Conservation (phyloP, 164 flowering plant genomes). For the Taxillus chinensis region DNA sequence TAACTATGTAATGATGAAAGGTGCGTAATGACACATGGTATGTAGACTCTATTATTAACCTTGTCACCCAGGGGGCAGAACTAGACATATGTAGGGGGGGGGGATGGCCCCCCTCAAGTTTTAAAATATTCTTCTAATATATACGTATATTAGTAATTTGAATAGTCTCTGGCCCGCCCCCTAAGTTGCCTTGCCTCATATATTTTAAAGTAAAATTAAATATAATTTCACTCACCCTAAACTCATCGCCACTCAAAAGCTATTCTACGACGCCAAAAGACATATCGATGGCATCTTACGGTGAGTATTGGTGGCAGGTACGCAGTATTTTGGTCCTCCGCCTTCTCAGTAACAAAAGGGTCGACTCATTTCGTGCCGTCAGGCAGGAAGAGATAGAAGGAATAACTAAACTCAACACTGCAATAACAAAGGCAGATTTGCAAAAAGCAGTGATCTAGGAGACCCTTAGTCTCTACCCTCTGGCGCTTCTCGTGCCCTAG, state of each 20-base stretch:
- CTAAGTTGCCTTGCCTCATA: too few species aligned
- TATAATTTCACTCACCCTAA: conserved; percentile 7
- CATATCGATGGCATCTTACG: conserved; percentile 16
- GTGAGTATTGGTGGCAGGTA: conserved; percentile 22
- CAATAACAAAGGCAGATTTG: conserved; percentile 9
- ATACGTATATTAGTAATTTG: too few species aligned
- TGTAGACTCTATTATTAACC: too few species aligned
- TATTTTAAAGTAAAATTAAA: too few species aligned
- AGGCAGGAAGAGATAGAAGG: conserved; percentile 22
- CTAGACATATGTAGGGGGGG: too few species aligned
- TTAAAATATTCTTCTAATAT: too few species aligned
- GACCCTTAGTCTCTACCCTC: conserved; percentile 13
- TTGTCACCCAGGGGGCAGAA: too few species aligned
- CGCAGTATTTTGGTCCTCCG: conserved; percentile 15
- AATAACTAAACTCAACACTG: conserved; percentile 1
- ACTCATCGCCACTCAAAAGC: neutral
- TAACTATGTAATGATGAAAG: too few species aligned
- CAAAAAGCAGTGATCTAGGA: conserved; percentile 15
- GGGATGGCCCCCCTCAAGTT: too few species aligned
- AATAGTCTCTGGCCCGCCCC: too few species aligned
- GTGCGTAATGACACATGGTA: too few species aligned
- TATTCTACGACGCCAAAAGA: conserved; percentile 14
- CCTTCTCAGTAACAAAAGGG: conserved; percentile 14
- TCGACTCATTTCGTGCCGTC: neutral
- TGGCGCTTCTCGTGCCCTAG: conserved; percentile 18